These are phyloP conservation scores for Emericellopsis terricola DNA, from an alignment of 495 filamentous ascomycete genomes.

Conservation along the genomic window DNA sequence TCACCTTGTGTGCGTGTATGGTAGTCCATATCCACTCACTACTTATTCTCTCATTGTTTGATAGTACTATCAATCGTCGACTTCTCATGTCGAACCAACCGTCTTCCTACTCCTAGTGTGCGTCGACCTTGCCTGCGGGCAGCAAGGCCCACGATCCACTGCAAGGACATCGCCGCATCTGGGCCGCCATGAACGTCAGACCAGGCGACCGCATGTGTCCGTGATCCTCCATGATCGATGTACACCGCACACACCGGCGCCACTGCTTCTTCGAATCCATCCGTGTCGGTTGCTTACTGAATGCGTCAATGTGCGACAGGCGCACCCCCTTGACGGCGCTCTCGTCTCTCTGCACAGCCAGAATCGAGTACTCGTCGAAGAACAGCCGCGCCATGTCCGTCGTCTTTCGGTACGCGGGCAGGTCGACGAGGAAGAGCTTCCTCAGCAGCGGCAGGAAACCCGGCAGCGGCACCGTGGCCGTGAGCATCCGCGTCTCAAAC, in stretches of 20 bases:
- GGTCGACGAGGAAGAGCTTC: conserved; percentile 24
- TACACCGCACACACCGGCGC: conserved; percentile 42
- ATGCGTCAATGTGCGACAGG: conserved; percentile 18
- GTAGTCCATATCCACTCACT: no score
- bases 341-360: conserved; percentile 26
- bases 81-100: no score
- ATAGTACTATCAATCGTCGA: no score
- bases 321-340: neutral
- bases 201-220: conserved; percentile 14
- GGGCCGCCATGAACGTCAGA: conserved; percentile 30
- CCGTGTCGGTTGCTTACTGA: conserved; percentile 10
- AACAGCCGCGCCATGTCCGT: conserved; percentile 28
- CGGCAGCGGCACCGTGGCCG: conserved; percentile 23
- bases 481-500: conserved; percentile 30
- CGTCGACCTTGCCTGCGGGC: conserved; percentile 6
- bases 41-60: no score
- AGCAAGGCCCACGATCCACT: conserved; percentile 28
- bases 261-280: conserved; percentile 14
- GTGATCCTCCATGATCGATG: conserved; percentile 45
- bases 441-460: conserved; percentile 27
- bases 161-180: conserved; percentile 34
- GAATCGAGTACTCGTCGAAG: conserved; percentile 28
- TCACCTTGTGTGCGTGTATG: no score
- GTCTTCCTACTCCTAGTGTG: no score
- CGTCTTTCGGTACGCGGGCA: conserved; percentile 18